These are phyloP conservation scores for Salix dunnii DNA, from an alignment of 345 rosid genomes.

Conservation along the genomic window DNA sequence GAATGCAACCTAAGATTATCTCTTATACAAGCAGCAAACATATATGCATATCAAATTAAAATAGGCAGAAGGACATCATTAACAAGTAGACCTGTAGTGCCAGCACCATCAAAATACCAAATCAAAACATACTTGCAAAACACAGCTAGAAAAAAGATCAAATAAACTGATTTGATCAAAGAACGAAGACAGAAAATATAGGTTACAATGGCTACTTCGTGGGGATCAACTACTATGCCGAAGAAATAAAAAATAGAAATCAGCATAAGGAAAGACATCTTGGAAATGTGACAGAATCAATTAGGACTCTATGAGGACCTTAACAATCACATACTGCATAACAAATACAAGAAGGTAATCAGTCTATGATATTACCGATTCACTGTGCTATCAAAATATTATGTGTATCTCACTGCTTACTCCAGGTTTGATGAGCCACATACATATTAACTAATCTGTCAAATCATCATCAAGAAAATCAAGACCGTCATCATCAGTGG, in stretches of 20 bases:
- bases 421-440: conserved; percentile 16
- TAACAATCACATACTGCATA: conserved; percentile 11
- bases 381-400: not conserved
- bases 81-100: not conserved
- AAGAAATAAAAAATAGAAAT: not conserved
- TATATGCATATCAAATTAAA: not conserved
- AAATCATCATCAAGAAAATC: conserved; percentile 54
- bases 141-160: not conserved
- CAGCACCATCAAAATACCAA: not conserved
- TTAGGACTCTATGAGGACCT: conserved; percentile 1
- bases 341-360: conserved; percentile 17
- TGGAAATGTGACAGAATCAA: conserved; percentile 8
- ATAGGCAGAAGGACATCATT: not conserved
- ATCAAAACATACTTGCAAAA: not conserved
- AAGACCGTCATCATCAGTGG: conserved; percentile 53
- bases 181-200: not conserved
- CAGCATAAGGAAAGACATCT: conserved; percentile 5
- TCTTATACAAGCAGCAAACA: not conserved
- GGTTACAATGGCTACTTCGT: not conserved
- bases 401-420: conserved; percentile 31
- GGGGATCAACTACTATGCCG: not conserved
- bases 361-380: conserved; percentile 5
- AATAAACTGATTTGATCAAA: not conserved
- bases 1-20: not conserved
- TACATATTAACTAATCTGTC: conserved; percentile 31